These are phyloP conservation scores for Linum usitatissimum DNA, from an alignment of 345 rosid species.

Conservation along the genomic window DNA sequence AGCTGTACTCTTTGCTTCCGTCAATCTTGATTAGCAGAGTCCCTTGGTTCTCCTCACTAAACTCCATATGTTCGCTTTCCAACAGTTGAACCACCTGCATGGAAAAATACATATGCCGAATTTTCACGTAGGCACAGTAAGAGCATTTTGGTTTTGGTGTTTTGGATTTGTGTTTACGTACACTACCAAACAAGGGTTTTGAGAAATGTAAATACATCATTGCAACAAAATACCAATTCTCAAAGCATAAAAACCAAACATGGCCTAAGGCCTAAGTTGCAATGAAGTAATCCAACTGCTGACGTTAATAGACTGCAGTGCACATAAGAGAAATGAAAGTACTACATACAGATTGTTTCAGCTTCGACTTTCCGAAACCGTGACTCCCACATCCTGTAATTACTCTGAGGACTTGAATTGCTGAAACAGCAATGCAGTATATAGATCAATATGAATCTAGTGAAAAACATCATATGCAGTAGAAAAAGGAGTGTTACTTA, in stretches of 20 bases:
- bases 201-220: too few species aligned
- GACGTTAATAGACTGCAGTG: background rate
- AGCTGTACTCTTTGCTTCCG: constrained; percentile 51
- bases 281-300: background rate
- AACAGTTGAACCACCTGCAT: constrained; percentile 55
- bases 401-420: constrained; percentile 70
- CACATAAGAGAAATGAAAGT: background rate
- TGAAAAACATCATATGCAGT: constrained; percentile 1
- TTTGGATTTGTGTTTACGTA: too few species aligned
- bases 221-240: too few species aligned
- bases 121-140: background rate
- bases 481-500: constrained; percentile 28
- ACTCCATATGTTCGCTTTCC: constrained; percentile 49
- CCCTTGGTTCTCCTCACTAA: constrained; percentile 75
- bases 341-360: constrained; percentile 72
- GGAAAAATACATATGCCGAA: background rate
- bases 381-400: constrained; percentile 86
- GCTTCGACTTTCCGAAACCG: constrained; percentile 72
- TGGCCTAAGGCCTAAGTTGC: background rate
- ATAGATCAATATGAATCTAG: constrained; percentile 5
- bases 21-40: constrained; percentile 54
- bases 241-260: too few species aligned
- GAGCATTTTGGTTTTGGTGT: too few species aligned
- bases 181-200: too few species aligned
- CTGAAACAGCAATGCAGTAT: constrained; percentile 24